Percentiles rank a stretch among this genome's conserved stretches.
These are phyloP conservation scores for Xylariaceae sp. DNA, from an alignment of 2,329 filamentous ascomycete genomes.

Conservation along the genomic window DNA sequence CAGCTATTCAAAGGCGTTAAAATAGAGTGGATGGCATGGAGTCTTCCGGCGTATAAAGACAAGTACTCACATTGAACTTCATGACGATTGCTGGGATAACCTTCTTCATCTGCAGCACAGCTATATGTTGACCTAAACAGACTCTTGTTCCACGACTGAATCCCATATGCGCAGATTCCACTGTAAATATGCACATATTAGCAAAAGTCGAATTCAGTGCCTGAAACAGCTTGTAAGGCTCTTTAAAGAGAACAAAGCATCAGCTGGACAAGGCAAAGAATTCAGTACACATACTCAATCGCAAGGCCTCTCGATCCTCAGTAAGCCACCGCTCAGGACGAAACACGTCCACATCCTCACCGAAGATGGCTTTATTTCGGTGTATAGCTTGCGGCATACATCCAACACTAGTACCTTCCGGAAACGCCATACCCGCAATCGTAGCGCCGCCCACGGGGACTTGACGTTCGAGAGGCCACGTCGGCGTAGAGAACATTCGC, in stretches of 20 bases:
- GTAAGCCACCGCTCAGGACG: conserved; percentile 27
- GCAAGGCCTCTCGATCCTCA: conserved; percentile 19
- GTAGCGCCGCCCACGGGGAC: conserved; percentile 22
- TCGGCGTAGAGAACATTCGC: conserved; percentile 16
- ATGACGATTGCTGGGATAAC: conserved; percentile 23
- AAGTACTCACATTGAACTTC: conserved; percentile 23
- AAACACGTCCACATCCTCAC: conserved; percentile 20
- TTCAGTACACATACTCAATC: conserved; percentile 5
- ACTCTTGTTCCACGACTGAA: conserved; percentile 25
- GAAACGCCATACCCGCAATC: conserved; percentile 25
- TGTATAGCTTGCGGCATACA: conserved; percentile 22
- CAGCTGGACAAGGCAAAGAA: too few species aligned
- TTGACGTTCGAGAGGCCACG: conserved; percentile 21
- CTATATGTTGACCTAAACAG: conserved; percentile 26
- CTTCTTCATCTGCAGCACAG: conserved; percentile 27
- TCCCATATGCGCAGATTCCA: conserved; percentile 27
- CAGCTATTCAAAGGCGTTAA: conserved; percentile 15
- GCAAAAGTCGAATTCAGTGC: too few species aligned
- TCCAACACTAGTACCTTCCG: conserved; percentile 23
- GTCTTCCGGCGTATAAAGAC: not conserved
- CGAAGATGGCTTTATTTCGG: conserved; percentile 16
- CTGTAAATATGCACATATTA: too few species aligned
- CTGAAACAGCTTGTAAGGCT: too few species aligned
- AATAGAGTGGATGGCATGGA: not conserved
- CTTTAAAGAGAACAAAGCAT: too few species aligned